Base-by-base conservation (phyloP, 352 stramenopile species). In the Globisporangium splendens region DNA sequence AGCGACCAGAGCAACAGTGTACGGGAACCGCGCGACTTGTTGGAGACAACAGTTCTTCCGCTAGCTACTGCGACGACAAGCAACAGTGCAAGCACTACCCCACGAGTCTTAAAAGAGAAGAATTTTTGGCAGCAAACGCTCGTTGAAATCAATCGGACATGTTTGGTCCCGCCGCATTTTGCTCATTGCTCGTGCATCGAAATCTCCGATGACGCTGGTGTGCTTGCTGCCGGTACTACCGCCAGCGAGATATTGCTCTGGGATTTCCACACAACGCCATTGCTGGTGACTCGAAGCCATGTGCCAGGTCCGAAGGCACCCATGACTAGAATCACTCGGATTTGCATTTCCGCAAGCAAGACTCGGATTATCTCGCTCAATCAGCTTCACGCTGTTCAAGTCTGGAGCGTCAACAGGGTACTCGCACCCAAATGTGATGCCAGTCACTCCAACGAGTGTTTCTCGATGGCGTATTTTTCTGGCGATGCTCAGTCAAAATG, bases 381-480 rank as follows among this genome's bases (percentile, higher is more conserved):
- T 38, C 58, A 68, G 3, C 63, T 72, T 35, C 48, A 69, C 21
- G 39, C 62, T 1, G 46, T 68, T 11, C 61, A 59, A 11, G 64
- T 83, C 24, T 74, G 68, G 51, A 68, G 56, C 22, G 49, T 65
- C 2, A 69, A 69, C 62, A 50, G 28, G 43, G 54, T 56, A 0
- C 6, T 18, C 47, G 53, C 51, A 24, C 2, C 33, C 15, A 14
- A 57, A 17, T 20, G 33, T 14, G n/a, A 33, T 28, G 14, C 28
- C 3, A 46, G 12, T 22, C 71, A 86, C 50, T 66, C 69, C 0
- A 64, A 56, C 22, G 66, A 77, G n/a, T 79, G 64, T 12, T 86
- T 86, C 54, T 41, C 28, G 28, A 35, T 35, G 28, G 28, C 5
- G 28, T 10, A 35, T 35, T 11, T 50, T 1, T 5, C 20, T 21